phyloP scores from a whole-genome alignment of 148 eudicot species.

The Drosera capensis region DNA sequence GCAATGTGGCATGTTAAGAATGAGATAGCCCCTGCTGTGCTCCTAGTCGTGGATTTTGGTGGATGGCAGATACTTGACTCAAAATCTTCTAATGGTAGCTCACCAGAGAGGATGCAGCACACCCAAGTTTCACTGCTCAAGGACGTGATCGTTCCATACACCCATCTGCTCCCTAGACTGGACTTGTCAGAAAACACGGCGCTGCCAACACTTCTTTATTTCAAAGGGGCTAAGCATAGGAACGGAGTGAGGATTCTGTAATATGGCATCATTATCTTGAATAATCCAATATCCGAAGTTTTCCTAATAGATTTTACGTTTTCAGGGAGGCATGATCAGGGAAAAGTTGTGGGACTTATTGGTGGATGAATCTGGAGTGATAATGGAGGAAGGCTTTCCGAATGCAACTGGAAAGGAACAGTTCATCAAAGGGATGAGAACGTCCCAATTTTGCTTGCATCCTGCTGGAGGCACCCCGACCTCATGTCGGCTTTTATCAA shows the following conservation, averaged over 20 bases:
- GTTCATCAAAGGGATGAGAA: conserved; percentile 81
- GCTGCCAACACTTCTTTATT: conserved; percentile 67
- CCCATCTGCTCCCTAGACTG: conserved; percentile 61
- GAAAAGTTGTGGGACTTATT: conserved; percentile 82
- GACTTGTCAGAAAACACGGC: conserved; percentile 44
- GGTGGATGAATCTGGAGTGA: conserved; percentile 47
- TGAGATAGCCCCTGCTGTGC: conserved; percentile 75
- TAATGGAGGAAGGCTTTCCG: conserved; percentile 97
- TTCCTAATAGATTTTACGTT: neutral
- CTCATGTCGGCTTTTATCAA: conserved; percentile 88
- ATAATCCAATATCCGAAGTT: too few species aligned
- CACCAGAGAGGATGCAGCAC: conserved; percentile 62
- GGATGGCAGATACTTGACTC: conserved; percentile 82
- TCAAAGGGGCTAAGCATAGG: conserved; percentile 97
- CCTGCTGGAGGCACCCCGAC: conserved; percentile 99
- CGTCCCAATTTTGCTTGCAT: conserved; percentile 90
- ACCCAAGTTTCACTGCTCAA: conserved; percentile 84
- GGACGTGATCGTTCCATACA: conserved; percentile 86
- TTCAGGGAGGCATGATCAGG: conserved; percentile 74
- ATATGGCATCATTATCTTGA: too few species aligned
- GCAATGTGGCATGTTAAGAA: conserved; percentile 93
- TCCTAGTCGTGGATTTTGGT: conserved; percentile 96
- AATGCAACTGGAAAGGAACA: conserved; percentile 91
- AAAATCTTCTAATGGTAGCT: conserved; percentile 47
- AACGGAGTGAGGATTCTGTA: conserved; percentile 85